These are phyloP conservation scores for Penicillium psychrofluorescens DNA, from an alignment of 495 filamentous ascomycete species.

Conservation along the genomic window DNA sequence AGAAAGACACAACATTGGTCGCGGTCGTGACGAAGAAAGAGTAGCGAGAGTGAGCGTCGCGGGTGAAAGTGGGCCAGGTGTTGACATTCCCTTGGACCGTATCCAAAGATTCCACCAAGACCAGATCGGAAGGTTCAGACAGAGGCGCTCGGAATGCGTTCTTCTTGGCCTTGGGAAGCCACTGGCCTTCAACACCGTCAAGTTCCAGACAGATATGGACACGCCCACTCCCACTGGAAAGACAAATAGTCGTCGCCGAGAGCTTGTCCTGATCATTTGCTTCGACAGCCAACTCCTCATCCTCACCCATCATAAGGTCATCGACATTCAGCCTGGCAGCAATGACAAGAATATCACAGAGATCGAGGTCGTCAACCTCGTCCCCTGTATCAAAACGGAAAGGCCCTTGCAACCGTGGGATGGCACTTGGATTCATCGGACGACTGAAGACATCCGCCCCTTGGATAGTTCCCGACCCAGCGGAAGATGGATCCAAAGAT, in stretches of 20 bases:
- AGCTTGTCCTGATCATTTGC: slow-evolving; percentile 55
- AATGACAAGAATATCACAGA: slow-evolving; percentile 54
- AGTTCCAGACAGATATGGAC: slow-evolving; percentile 74
- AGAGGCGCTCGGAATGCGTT: slow-evolving; percentile 32
- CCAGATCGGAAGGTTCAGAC: slow-evolving; percentile 34
- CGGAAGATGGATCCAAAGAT: slow-evolving; percentile 28
- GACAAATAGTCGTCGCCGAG: slow-evolving; percentile 65
- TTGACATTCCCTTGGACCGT: slow-evolving; percentile 48
- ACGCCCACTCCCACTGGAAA: slow-evolving; percentile 65
- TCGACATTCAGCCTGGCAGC: slow-evolving; percentile 45
- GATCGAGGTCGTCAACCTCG: slow-evolving; percentile 59
- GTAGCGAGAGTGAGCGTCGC: slow-evolving; percentile 65
- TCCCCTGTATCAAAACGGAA: slow-evolving; percentile 65
- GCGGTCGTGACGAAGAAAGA: slow-evolving; percentile 71
- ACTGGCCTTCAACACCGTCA: slow-evolving; percentile 74
- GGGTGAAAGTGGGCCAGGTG: slow-evolving; percentile 65
- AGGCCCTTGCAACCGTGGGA: slow-evolving; percentile 79
- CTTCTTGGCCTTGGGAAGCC: slow-evolving; percentile 60
- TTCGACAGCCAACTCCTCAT: slow-evolving; percentile 40
- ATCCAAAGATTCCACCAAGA: slow-evolving; percentile 52
- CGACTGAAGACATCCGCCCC: slow-evolving; percentile 66
- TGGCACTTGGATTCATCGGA: slow-evolving; percentile 59
- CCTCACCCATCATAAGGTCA: slow-evolving; percentile 46
- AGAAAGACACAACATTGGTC: slow-evolving; percentile 63
- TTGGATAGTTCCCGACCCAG: slow-evolving; percentile 20